Evolutionary conservation across 2,329 filamentous ascomycete species (phyloP).

Genomic region (Sporothrix variecibatus): DNA sequence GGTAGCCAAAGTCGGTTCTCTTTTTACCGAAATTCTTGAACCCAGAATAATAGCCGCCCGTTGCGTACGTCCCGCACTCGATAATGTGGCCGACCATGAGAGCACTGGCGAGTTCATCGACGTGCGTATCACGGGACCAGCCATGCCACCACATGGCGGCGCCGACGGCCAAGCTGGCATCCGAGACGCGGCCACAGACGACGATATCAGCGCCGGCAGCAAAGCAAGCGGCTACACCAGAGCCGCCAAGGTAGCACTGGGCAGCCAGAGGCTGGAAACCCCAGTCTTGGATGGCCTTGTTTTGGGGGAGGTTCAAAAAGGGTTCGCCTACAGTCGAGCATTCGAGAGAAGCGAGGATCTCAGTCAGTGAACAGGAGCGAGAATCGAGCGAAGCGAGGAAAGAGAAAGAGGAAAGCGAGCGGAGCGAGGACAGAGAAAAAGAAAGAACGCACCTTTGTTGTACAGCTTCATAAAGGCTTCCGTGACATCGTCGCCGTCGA

Average conservation of each 20-base stretch:
- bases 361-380: not conserved
- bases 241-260: constrained; percentile 46
- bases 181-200: constrained; percentile 43
- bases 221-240: constrained; percentile 42
- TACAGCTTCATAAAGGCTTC: constrained; percentile 9
- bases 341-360: not conserved
- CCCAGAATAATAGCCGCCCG: constrained; percentile 50
- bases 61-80: constrained; percentile 49
- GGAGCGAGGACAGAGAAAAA: not conserved
- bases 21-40: constrained; percentile 46
- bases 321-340: constrained; percentile 19
- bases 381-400: not conserved
- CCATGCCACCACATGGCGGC: constrained; percentile 52
- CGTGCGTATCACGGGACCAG: constrained; percentile 45
- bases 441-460: not conserved
- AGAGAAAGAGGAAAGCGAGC: too few relatives aligned
- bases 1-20: constrained; percentile 48
- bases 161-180: constrained; percentile 48
- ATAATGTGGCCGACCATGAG: constrained; percentile 48
- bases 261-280: constrained; percentile 28
- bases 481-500: constrained; percentile 39
- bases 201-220: constrained; percentile 41
- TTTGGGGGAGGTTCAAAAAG: constrained; percentile 29
- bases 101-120: constrained; percentile 46
- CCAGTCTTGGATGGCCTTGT: constrained; percentile 29